Percentiles rank a stretch among this genome's conserved stretches.
Evolutionary conservation across 1,284 basidiomycete genomes (phyloP).

Genomic region (Ganoderma sp.): DNA sequence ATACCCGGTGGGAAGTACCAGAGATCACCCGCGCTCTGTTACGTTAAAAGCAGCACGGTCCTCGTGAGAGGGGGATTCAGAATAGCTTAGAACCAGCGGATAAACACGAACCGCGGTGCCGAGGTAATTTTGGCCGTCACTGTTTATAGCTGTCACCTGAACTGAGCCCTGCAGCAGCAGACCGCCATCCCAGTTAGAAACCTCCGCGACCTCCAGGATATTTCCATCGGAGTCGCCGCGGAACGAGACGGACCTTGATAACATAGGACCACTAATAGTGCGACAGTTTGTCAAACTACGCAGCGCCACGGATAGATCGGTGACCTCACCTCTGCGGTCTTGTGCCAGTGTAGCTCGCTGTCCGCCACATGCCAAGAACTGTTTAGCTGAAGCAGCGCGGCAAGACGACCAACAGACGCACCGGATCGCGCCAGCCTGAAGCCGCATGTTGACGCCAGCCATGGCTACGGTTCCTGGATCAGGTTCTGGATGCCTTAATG

Average conservation of each 20-base stretch:
- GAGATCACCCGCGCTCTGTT: slow-evolving; percentile 44
- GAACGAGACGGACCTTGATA: slow-evolving; percentile 48
- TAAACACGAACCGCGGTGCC: slow-evolving; percentile 48
- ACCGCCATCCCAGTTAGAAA: slow-evolving; percentile 17
- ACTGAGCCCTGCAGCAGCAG: slow-evolving; percentile 54
- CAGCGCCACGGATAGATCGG: background rate
- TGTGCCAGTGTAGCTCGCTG: slow-evolving; percentile 80
- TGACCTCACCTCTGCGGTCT: slow-evolving; percentile 60
- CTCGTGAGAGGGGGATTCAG: slow-evolving; percentile 11
- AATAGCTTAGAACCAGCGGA: slow-evolving; percentile 6
- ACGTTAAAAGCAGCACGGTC: background rate
- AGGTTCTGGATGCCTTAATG: slow-evolving; percentile 7
- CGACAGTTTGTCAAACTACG: slow-evolving; percentile 23
- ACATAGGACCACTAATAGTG: slow-evolving; percentile 66
- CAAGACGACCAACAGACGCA: slow-evolving; percentile 36
- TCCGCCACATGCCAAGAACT: slow-evolving; percentile 8
- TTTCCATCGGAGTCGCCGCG: slow-evolving; percentile 11
- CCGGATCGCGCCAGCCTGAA: slow-evolving; percentile 69
- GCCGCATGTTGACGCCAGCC: slow-evolving; percentile 74
- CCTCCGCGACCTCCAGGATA: slow-evolving; percentile 5
- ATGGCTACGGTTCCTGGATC: slow-evolving; percentile 46
- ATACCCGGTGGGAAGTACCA: slow-evolving; percentile 74
- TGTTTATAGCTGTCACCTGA: slow-evolving; percentile 65
- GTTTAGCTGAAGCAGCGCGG: slow-evolving; percentile 1
- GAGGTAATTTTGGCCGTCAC: slow-evolving; percentile 66